Evolutionary conservation across 2,329 filamentous ascomycete species (phyloP).

Genomic region (Huntiella savannae): DNA sequence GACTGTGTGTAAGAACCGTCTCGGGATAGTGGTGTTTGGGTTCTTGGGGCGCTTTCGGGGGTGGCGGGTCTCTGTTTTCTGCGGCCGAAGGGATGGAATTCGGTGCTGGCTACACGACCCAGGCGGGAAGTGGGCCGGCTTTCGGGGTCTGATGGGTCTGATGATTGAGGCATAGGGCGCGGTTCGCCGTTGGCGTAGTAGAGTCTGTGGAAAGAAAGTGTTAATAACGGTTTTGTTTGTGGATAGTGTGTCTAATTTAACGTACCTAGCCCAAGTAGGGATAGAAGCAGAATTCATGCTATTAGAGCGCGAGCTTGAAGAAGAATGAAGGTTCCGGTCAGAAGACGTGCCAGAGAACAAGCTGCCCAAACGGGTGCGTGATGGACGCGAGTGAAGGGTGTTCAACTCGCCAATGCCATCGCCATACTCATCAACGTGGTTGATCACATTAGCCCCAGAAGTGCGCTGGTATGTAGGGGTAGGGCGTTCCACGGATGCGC

Average conservation of each 20-base stretch:
- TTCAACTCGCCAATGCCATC: constrained; percentile 44
- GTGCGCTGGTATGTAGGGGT: constrained; percentile 24
- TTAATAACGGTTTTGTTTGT: background rate
- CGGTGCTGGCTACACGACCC: constrained; percentile 29
- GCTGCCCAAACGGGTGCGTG: constrained; percentile 30
- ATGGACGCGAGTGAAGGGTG: constrained; percentile 31
- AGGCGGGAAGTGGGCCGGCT: constrained; percentile 28
- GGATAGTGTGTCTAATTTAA: background rate
- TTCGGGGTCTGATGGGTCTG: constrained; percentile 28
- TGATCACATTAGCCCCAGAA: constrained; percentile 18
- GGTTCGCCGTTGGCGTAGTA: constrained; percentile 53
- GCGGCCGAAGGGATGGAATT: constrained; percentile 22
- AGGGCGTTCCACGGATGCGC: constrained; percentile 31
- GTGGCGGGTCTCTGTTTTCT: constrained; percentile 22
- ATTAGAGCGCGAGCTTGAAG: constrained; percentile 27
- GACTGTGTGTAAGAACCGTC: background rate
- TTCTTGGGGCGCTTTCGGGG: constrained; percentile 21
- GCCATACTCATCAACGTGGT: constrained; percentile 43
- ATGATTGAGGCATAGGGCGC: constrained; percentile 29
- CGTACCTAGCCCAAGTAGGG: constrained; percentile 35
- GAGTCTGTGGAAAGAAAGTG: constrained; percentile 23
- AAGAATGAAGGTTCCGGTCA: constrained; percentile 34
- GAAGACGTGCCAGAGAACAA: constrained; percentile 30
- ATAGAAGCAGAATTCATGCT: constrained; percentile 27
- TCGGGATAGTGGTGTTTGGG: constrained; percentile 20